Percentiles rank a stretch among this genome's conserved stretches.
These are phyloP conservation scores for Castanopsis chinensis DNA, from an alignment of 306 rosid species.

Conservation along the genomic window DNA sequence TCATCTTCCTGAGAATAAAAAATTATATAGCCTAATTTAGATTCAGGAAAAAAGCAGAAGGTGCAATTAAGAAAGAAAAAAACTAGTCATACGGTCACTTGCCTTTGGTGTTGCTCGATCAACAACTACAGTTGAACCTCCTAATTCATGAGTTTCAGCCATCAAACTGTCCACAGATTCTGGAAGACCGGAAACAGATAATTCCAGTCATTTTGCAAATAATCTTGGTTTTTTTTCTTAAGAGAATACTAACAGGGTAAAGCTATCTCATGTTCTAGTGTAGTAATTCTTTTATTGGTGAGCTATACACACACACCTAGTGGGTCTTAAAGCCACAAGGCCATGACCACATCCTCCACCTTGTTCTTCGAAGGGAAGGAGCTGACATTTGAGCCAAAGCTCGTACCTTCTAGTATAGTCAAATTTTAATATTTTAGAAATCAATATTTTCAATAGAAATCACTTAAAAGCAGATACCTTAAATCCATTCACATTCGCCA, in stretches of 20 bases:
- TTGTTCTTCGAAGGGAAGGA: no score
- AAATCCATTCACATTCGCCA: background rate
- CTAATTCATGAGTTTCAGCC: conserved; percentile 89
- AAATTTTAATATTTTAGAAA: background rate
- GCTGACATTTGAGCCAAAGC: no score
- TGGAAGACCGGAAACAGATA: conserved; percentile 35
- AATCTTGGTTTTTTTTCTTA: background rate
- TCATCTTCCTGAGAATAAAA: conserved; percentile 78
- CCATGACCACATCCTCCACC: no score
- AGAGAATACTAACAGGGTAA: background rate
- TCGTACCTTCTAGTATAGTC: no score
- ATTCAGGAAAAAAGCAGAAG: background rate
- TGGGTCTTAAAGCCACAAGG: no score
- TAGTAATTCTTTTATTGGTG: background rate
- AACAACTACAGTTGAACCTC: conserved; percentile 88
- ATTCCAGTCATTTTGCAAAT: background rate
- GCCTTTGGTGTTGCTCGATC: conserved; percentile 98
- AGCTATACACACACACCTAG: background rate
- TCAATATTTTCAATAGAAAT: background rate
- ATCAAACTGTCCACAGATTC: conserved; percentile 91
- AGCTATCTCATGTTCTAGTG: background rate
- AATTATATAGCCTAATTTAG: conserved; percentile 1
- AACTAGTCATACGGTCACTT: conserved; percentile 34
- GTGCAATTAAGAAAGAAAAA: background rate
- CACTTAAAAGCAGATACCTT: background rate